Evolutionary conservation across 2,329 filamentous ascomycete species (phyloP), one percentile per base, ranked within the genome.

Genomic region (Juglanconis oblonga): DNA sequence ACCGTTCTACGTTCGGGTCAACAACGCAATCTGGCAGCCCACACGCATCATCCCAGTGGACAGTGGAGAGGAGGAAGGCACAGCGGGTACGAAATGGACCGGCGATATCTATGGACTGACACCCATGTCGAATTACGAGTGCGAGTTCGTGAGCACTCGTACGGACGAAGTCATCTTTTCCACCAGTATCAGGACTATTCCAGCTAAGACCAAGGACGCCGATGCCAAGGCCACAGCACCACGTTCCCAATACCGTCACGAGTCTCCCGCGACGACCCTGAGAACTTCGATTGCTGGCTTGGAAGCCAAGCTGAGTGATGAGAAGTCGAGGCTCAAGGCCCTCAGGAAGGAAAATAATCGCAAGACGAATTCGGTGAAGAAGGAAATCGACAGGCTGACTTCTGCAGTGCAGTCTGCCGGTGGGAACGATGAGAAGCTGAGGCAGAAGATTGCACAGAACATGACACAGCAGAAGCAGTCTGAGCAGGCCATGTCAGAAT

Each of bases 11-110:
- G 88, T 93, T 58, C 83, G 87, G 64, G 84, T 94, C 65, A 93
- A 94, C 73, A 87, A 91, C 54, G 89, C 89, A 9, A 82, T 87
- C 62, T 94, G 90, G 90, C 89, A 90, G 69, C 89, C 89, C 1
- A 90, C 88, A 10, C 83, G 88, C 66, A 92, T 93, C 68, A 82
- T 82, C 60, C 77, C 81, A 35, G 74, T 83, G 58, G 70, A 74
- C 24, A 67, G 66, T 52, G 67, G 66, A 17, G 73, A 76, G 60
- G 72, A 72, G 52, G 70, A 72, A 64, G 76, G 66, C 29, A 64
- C 64, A 4, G 64, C 66, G n/a, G 79, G 79, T 17, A 80, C 80
- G 50, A 81, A 83, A 51, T 93, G 88, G 87, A 85, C 84, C 33
- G 90, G 89, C 9, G 85, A 87, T 64, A 87, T 88, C n/a, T 87